Evolutionary conservation across 805 yeast genomes (phyloP).

Genomic region (Pichia deserticola): DNA sequence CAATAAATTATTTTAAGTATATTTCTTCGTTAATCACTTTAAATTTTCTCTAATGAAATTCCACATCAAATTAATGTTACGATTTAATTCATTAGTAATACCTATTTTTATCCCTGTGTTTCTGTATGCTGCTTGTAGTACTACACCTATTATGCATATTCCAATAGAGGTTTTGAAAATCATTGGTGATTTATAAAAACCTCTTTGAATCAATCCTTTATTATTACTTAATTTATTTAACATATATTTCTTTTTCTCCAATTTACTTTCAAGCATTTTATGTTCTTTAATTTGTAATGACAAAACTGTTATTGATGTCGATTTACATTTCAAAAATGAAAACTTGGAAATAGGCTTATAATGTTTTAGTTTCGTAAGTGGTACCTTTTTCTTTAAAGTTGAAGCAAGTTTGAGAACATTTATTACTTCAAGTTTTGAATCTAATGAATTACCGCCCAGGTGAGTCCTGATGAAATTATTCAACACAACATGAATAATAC

Average conservation of each 20-base stretch:
- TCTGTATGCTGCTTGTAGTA: neutral
- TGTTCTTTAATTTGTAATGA: constrained; percentile 12
- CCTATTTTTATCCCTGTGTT: neutral
- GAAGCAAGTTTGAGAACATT: constrained; percentile 20
- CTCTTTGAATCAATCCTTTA: neutral
- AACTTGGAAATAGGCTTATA: constrained; percentile 9
- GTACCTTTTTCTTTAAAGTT: constrained; percentile 10
- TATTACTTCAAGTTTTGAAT: constrained; percentile 19
- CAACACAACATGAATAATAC: constrained; percentile 23
- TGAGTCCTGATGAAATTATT: constrained; percentile 23
- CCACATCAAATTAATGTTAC: neutral
- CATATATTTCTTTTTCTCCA: neutral
- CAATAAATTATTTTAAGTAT: no score
- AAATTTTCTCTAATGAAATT: neutral
- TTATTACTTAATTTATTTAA: neutral
- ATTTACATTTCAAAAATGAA: constrained; percentile 17
- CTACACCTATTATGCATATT: constrained; percentile 3
- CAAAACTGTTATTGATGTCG: constrained; percentile 9
- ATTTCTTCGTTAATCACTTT: neutral
- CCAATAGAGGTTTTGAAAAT: constrained; percentile 2
- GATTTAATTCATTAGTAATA: neutral
- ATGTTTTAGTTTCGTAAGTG: constrained; percentile 1
- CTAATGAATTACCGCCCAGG: constrained; percentile 18
- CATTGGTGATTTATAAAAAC: neutral
- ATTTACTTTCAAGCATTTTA: neutral